Evolutionary conservation across 2,329 filamentous ascomycete genomes (phyloP), one percentile per base, ranked within the genome.

Genomic region (Fusarium piperis): DNA sequence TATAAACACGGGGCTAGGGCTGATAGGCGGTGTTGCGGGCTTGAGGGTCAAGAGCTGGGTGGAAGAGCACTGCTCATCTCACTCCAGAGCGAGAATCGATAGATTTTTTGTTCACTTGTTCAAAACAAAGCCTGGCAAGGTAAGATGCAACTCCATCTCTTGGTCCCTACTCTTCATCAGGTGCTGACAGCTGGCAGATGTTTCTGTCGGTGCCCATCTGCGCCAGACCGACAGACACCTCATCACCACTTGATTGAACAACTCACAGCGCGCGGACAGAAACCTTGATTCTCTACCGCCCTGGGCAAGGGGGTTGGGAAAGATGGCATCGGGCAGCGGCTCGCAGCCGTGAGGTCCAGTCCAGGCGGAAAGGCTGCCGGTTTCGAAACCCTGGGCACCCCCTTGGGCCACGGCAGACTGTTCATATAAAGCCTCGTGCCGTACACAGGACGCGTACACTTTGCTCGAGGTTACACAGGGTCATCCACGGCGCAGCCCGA

Each of bases 381-480:
- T 32, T 46, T 53, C 20, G 8, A 52, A 26, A 20, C 57, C 35
- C 35, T 46, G 15, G 41, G 41, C 26, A 26, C n/a, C 9, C 15
- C 33, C 41, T 52, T 41, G 26, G 44, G 57, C 39, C 32, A 53
- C 33, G 53, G 46, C 56, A 57, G 58, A 9, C 8, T 44, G 39
- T 64, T 57, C 53, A 55, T 59, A 63, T 62, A 57, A 48, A 57
- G 58, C 44, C 59, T 68, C 44, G 30, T 32, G 36, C 36, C 64
- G 64, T 66, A 65, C 62, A 46, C 51, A 58, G 64, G 70, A 48
- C 71, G 64, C 56, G 53, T 36, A 53, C 56, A 61, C 67, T 63
- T 44, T 60, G 65, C 67, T 73, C 38, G 64, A 73, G 67, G 70
- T 73, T 44, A 59, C 64, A 73, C 71, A 64, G 33, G 28, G 33